phyloP scores from a whole-genome alignment of 106 monocot genomes.

The Dioscorea zingiberensis region DNA sequence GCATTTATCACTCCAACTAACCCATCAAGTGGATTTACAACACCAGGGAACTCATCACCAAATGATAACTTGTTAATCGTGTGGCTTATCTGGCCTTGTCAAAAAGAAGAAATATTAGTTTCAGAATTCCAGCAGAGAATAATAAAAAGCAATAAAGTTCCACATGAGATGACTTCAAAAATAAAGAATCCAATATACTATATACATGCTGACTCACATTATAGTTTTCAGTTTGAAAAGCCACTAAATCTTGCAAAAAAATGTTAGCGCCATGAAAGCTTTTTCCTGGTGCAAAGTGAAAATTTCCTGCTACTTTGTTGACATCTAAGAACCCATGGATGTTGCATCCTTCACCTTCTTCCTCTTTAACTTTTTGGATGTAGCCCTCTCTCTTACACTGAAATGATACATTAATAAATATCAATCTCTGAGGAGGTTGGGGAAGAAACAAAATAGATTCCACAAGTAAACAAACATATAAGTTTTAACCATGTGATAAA shows the following conservation, averaged over 20 bases:
- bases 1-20: constrained; percentile 16
- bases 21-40: constrained; percentile 97
- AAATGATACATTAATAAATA: not conserved
- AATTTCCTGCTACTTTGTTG: constrained; percentile 97
- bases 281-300: constrained; percentile 96
- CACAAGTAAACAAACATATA: too few relatives aligned
- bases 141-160: not conserved
- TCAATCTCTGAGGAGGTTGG: not conserved
- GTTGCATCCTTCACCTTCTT: constrained; percentile 97
- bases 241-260: constrained; percentile 55
- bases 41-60: constrained; percentile 92
- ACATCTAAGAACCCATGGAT: constrained; percentile 94
- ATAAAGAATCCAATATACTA: too few relatives aligned
- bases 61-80: constrained; percentile 94
- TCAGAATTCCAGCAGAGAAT: not conserved
- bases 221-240: constrained; percentile 56
- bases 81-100: constrained; percentile 74
- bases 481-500: too few relatives aligned
- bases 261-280: constrained; percentile 60
- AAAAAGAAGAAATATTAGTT: constrained; percentile 3
- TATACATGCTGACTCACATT: constrained; percentile 40
- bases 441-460: not conserved
- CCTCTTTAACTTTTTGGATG: constrained; percentile 82
- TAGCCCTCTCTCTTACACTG: constrained; percentile 97
- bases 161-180: too few relatives aligned